Base-by-base conservation (phyloP, 2,329 filamentous ascomycete species). In the Hymenoscyphus fraxineus region DNA sequence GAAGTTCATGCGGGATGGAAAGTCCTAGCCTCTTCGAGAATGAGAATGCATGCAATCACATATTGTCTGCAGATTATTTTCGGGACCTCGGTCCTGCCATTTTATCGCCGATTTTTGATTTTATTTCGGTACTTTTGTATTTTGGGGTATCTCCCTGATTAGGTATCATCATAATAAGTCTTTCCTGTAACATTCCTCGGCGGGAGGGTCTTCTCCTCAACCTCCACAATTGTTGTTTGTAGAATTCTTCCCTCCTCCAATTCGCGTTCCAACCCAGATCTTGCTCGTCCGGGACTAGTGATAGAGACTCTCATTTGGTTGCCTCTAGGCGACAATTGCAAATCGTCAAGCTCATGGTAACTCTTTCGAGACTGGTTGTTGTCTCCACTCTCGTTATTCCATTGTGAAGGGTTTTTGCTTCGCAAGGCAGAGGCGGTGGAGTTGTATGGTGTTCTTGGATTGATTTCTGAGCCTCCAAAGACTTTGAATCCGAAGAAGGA, bases 101-200 rank as follows among this genome's bases (percentile, higher is more conserved):
- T 27, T 27, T 27, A 27, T 27, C 27, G 41, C n/a, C n/a, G 13
- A 47, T 6, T n/a, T n/a, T 44, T 3, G 27, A 27, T 27, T 19
- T 44, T 6, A 44, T 44, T 2, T 19, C 15, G n/a, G 41, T 44
- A 44, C 19, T 44, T 19, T 19, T 44, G 16, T n/a, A 27, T 27
- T 44, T 19, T 44, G 41, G 41, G 41, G 41, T 47, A 41, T 44
- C 15, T 51, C 44, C 44, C 19, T 10, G n/a, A 27, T n/a, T 59
- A 61, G 19, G 41, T 61, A 61, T 47, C 39, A 61, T 61, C 59
- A 27, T 61, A 61, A 55, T 54, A 61, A 35, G 41, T 55, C 32
- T 31, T 55, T 15, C 31, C 59, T 44, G 44, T 10, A 16, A 54
- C 39, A 38, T 61, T 31, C 10, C 19, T 44, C 12, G 39, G 19